Percentiles rank a stretch among this genome's conserved stretches.
Evolutionary conservation across 805 yeast species (phyloP).

Genomic region (Candida ovalis): DNA sequence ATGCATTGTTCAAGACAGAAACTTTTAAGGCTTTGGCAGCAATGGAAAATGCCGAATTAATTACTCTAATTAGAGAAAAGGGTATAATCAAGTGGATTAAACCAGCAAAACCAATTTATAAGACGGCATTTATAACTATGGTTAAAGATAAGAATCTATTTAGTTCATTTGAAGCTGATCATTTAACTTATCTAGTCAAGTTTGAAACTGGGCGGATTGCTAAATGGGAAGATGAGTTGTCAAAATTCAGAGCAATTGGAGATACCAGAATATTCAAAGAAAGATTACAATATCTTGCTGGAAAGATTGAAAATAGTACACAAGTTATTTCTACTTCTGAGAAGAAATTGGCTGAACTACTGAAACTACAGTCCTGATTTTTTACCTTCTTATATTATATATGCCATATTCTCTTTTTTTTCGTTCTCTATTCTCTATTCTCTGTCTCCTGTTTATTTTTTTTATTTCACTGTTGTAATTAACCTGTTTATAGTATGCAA

Average conservation of each 20-base stretch:
- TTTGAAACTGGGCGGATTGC: constrained; percentile 60
- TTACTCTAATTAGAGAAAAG: constrained; percentile 67
- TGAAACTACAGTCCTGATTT: constrained; percentile 1
- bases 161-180: constrained; percentile 61
- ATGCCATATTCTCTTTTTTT: neutral
- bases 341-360: constrained; percentile 27
- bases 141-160: constrained; percentile 52
- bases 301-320: constrained; percentile 63
- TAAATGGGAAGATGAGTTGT: constrained; percentile 68
- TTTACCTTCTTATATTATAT: no score
- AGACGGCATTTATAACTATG: constrained; percentile 72
- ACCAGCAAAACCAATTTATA: constrained; percentile 82
- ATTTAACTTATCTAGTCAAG: constrained; percentile 49
- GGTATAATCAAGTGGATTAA: constrained; percentile 65
- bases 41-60: constrained; percentile 75
- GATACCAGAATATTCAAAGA: constrained; percentile 52
- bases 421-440: neutral
- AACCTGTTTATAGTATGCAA: neutral
- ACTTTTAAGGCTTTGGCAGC: constrained; percentile 57
- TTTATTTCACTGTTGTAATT: neutral
- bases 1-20: constrained; percentile 56
- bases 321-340: constrained; percentile 47
- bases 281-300: constrained; percentile 63
- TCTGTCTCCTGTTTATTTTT: neutral
- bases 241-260: constrained; percentile 48